phyloP scores from a whole-genome alignment of 495 filamentous ascomycete species.

The Podospora australis region DNA sequence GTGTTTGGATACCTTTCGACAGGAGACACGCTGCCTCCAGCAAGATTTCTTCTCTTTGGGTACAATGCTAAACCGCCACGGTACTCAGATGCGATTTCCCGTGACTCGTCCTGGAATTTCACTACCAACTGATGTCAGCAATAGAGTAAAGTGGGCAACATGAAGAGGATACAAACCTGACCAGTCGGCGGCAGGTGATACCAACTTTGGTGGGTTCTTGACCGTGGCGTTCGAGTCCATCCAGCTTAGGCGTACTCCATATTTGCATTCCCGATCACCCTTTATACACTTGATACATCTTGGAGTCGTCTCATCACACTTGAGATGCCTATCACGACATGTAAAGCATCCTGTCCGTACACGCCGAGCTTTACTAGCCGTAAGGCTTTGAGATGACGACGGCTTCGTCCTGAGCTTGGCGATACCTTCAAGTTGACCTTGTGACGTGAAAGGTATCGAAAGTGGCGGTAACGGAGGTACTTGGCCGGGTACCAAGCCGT shows the following conservation, averaged over 20 bases:
- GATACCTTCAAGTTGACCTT: neutral
- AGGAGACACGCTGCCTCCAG: constrained; percentile 14
- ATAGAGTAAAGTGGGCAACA: neutral
- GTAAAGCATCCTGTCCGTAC: constrained; percentile 75
- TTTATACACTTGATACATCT: constrained; percentile 84
- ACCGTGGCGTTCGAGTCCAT: constrained; percentile 85
- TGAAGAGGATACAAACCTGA: constrained; percentile 41
- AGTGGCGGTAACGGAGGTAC: neutral
- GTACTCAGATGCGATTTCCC: constrained; percentile 88
- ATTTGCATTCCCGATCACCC: constrained; percentile 75
- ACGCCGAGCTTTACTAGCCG: constrained; percentile 54
- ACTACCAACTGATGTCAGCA: constrained; percentile 32
- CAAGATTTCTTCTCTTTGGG: constrained; percentile 26
- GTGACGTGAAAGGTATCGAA: neutral
- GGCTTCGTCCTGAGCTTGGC: neutral
- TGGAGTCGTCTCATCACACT: constrained; percentile 73
- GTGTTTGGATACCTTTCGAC: constrained; percentile 9
- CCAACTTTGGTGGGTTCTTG: constrained; percentile 58
- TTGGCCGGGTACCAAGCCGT: too few relatives aligned
- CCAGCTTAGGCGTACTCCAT: constrained; percentile 86
- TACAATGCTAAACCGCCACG: constrained; percentile 74
- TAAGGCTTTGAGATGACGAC: constrained; percentile 20
- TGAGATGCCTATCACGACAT: constrained; percentile 62
- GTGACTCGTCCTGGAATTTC: constrained; percentile 80
- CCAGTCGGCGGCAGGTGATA: constrained; percentile 57